Percentiles rank a stretch among this genome's conserved stretches.
These are phyloP conservation scores for Zygosaccharomyces bisporus DNA, from an alignment of 805 yeast species.

Conservation along the genomic window DNA sequence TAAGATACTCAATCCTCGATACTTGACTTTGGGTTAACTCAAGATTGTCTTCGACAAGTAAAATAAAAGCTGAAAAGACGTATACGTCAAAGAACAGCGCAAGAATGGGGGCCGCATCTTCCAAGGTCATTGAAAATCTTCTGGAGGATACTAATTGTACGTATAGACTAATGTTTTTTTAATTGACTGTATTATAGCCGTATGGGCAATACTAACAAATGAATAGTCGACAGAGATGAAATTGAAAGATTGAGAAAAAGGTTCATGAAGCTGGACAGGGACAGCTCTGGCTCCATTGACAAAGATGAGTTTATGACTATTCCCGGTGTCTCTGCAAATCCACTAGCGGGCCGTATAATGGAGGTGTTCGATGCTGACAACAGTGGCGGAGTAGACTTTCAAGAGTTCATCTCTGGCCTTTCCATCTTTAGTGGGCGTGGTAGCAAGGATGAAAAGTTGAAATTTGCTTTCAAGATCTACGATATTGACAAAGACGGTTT, in stretches of 20 bases:
- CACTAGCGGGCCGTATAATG: conserved; percentile 83
- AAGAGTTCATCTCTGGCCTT: conserved; percentile 83
- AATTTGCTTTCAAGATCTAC: conserved; percentile 88
- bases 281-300: conserved; percentile 88
- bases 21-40: not conserved
- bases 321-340: conserved; percentile 89
- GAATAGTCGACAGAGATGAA: conserved; percentile 77
- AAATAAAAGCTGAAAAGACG: too few relatives aligned
- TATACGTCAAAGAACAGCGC: not conserved
- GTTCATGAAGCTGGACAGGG: conserved; percentile 92
- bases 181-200: not conserved
- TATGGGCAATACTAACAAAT: conserved; percentile 9
- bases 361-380: conserved; percentile 93
- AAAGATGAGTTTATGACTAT: conserved; percentile 85
- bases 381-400: conserved; percentile 90
- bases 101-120: conserved; percentile 58
- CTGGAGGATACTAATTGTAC: conserved; percentile 76
- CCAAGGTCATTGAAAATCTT: conserved; percentile 60
- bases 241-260: conserved; percentile 86
- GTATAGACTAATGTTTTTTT: conserved; percentile 22
- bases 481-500: conserved; percentile 95
- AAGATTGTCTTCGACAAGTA: not conserved
- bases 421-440: conserved; percentile 87
- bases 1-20: not conserved
- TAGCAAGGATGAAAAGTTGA: conserved; percentile 71